These are phyloP conservation scores for Mucor ambiguus DNA, from an alignment of 371 early-diverging fungal species.

Conservation along the genomic window DNA sequence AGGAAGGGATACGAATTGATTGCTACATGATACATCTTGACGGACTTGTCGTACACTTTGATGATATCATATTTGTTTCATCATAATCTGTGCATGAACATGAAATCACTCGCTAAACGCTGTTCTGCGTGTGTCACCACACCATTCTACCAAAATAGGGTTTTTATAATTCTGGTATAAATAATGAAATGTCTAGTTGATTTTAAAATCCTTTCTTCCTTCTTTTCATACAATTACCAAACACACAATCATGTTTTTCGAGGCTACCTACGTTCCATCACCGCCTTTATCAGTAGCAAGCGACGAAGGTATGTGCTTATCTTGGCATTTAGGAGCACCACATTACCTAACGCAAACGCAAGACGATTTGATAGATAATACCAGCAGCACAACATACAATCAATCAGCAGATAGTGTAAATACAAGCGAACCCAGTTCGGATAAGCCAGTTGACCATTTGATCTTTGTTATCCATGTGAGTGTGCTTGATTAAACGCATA, in stretches of 20 bases:
- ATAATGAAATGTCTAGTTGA: neutral
- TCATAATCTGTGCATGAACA: neutral
- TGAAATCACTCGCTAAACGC: neutral
- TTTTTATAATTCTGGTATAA: neutral
- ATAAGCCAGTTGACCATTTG: conserved; percentile 47
- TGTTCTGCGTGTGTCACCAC: neutral
- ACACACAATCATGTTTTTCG: conserved; percentile 42
- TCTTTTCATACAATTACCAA: conserved; percentile 8
- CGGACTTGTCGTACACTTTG: neutral
- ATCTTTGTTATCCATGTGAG: conserved; percentile 66
- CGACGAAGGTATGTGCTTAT: conserved; percentile 17
- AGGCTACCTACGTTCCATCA: conserved; percentile 48
- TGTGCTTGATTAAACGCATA: neutral
- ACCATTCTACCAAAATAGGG: neutral
- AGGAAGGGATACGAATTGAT: too few species aligned
- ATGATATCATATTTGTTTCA: neutral
- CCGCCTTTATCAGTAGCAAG: conserved; percentile 38
- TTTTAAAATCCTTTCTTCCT: conserved; percentile 14
- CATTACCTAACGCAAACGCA: too few species aligned
- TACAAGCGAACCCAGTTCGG: conserved; percentile 27
- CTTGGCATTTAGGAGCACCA: too few species aligned
- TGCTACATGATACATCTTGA: neutral
- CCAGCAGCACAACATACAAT: conserved; percentile 39
- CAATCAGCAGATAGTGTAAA: conserved; percentile 26
- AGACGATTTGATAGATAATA: conserved; percentile 38